Evolutionary conservation across 805 yeast species (phyloP).

Genomic region (Zygoascus flipseniorum): DNA sequence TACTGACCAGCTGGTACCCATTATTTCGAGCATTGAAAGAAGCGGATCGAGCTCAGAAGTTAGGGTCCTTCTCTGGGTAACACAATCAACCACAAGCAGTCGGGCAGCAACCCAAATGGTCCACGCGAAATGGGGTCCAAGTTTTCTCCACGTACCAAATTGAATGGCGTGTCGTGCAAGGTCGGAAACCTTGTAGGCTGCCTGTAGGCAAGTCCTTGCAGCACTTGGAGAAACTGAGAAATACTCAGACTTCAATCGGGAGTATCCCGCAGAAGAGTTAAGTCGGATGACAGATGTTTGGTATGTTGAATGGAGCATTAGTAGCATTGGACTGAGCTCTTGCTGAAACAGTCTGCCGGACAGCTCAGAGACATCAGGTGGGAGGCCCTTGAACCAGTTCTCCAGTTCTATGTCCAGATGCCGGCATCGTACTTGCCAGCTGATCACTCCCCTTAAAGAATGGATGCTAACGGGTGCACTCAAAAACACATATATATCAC

Average conservation of each 20-base stretch:
- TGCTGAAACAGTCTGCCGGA: constrained; percentile 1
- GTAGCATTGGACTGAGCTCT: constrained; percentile 12
- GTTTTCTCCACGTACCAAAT: constrained; percentile 10
- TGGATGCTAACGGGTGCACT: constrained; percentile 18
- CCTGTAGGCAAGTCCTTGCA: constrained; percentile 14
- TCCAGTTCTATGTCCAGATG: constrained; percentile 16
- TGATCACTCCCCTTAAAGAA: constrained; percentile 17
- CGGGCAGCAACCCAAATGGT: constrained; percentile 22
- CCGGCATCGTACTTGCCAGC: constrained; percentile 20
- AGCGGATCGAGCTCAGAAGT: constrained; percentile 18
- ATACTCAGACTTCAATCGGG: constrained; percentile 16
- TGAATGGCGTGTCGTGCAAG: constrained; percentile 12
- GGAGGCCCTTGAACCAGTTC: constrained; percentile 17
- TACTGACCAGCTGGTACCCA: constrained; percentile 21
- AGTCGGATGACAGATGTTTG: constrained; percentile 19
- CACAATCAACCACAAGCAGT: constrained; percentile 20
- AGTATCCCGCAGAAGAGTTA: constrained; percentile 22
- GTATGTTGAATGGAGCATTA: constrained; percentile 17
- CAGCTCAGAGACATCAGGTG: constrained; percentile 6
- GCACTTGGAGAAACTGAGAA: constrained; percentile 19
- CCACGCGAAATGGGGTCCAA: constrained; percentile 25
- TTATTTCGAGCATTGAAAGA: constrained; percentile 11
- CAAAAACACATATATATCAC: constrained; percentile 20
- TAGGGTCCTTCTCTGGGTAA: constrained; percentile 12
- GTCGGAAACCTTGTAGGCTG: constrained; percentile 14